Base-by-base conservation (phyloP, 1,139 yeast genomes). In the Wickerhamomyces sp. region DNA sequence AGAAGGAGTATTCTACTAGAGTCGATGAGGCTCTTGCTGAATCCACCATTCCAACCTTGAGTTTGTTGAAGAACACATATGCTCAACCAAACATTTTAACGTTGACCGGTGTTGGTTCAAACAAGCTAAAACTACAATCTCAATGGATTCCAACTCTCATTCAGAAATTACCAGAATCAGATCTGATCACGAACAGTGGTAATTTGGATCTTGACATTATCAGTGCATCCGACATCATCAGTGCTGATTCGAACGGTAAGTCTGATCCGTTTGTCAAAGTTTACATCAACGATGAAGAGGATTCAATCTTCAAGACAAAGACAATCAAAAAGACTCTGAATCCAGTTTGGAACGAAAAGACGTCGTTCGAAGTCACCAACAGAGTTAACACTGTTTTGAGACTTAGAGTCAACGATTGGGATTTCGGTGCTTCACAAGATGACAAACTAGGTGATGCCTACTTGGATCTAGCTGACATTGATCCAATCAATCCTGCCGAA, bases 201-300 rank as follows among this genome's bases (percentile, higher is more conserved):
- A 66, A 65, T 23, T 62, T 89, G 44, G 68, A 70, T n/a, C 68
- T 88, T 23, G 75, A 72, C 25, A 70, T 85, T 12, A 47, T 78
- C 32, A 69, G 69, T 37, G 97, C 93, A 4, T 70, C 70, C n/a
- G 75, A 75, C 35, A 70, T 93, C 43, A 74, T 82, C 33, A 70
- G 95, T 12, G 93, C 91, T 18, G 99, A 91, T 59, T 68, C 86
- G 19, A 81, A 83, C 47, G 97, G 97, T 36, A 83, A 82, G 56
- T 86, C 96, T 8, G 99, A 91, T 61, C 99, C 99, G 41, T 91
- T 78, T 54, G 70, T 79, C 39, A 73, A 78, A 51, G 70, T 86
- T 40, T 75, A 62, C 51, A 60, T 87, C 53, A 76, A 86, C 55
- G 79, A 80, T 20, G 72, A 64, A 32, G 76, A 79, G 9, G 62